Base-by-base conservation (phyloP, 768 basidiomycete genomes). In the Suillus sp. region DNA sequence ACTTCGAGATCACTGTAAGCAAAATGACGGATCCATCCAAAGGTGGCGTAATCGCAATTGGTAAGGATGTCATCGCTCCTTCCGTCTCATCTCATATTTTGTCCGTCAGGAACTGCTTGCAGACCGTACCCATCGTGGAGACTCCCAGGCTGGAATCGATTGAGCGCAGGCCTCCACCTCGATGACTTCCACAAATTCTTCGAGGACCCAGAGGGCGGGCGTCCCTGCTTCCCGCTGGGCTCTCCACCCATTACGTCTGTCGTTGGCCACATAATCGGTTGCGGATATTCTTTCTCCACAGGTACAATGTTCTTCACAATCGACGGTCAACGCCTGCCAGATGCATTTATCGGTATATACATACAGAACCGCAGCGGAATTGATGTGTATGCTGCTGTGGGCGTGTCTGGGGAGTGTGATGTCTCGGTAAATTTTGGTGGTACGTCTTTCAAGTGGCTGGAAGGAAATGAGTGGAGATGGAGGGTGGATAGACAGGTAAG, bases 131-230 rank as follows among this genome's bases (percentile, higher is more conserved):
- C 88, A 0, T 72, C 75, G 1, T 89, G 84, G 79, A 81, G 88
- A 22, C 78, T 89, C 48, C 89, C 89, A 45, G 89, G 89, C 3
- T 90, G 89, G 89, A 86, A 91, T 68, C 77, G 88, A 55, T 76
- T 83, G 47, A 88, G 88, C 60, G 84, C 84, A 1, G 88, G 82
- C 1, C 76, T 89, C 32, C 89, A 90, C 67, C 80, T 90, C 38
- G 89, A 90, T 69, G 89, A 90, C 74, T 77, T 87, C 69, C 82
- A 86, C 70, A 90, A 89, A 72, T 90, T 90, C 79, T 90, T 86
- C 63, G 88, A 89, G 67, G 86, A 88, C 68, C 75, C 86, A 1
- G 78, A 84, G 53, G 89, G 88, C 20, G 89, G 88, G 13, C 81
- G 85, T 1, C 56, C 56, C 2, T 57, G 84, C 87, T 67, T 90